These are phyloP conservation scores for Mortierella alpina DNA, from an alignment of 192 early-diverging fungal genomes.

Conservation along the genomic window DNA sequence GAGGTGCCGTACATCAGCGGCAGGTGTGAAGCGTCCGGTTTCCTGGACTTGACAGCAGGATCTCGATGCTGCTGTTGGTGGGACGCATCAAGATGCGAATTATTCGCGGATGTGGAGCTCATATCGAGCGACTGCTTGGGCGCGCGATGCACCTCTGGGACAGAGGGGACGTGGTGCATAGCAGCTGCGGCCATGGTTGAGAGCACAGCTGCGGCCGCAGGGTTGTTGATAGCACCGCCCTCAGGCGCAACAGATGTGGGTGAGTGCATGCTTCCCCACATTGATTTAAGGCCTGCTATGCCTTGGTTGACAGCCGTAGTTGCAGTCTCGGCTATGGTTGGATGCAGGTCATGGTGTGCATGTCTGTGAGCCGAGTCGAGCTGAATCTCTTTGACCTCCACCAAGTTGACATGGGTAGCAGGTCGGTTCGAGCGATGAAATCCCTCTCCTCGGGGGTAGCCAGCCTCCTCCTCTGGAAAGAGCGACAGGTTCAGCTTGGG, in stretches of 20 bases:
- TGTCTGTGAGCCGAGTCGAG: constrained; percentile 18
- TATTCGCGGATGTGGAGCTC: no score
- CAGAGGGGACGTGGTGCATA: no score
- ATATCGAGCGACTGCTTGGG: no score
- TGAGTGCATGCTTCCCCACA: neutral
- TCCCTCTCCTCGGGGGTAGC: constrained; percentile 24
- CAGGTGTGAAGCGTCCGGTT: no score
- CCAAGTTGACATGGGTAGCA: neutral
- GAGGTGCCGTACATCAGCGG: no score
- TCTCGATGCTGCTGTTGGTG: no score
- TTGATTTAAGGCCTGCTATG: neutral
- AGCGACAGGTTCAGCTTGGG: constrained; percentile 6
- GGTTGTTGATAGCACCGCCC: no score
- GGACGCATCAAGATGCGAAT: no score
- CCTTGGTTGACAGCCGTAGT: constrained; percentile 4
- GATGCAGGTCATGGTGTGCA: constrained; percentile 28
- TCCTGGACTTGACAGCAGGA: no score
- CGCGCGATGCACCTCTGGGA: no score
- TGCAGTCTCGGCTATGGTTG: constrained; percentile 6
- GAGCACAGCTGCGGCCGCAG: no score
- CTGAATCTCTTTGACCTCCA: constrained; percentile 13
- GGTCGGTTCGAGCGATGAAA: neutral
- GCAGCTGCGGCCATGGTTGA: no score
- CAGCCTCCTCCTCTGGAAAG: constrained; percentile 25
- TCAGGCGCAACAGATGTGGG: neutral